phyloP scores from a whole-genome alignment of 495 filamentous ascomycete genomes.

The Hamigera avellanea region DNA sequence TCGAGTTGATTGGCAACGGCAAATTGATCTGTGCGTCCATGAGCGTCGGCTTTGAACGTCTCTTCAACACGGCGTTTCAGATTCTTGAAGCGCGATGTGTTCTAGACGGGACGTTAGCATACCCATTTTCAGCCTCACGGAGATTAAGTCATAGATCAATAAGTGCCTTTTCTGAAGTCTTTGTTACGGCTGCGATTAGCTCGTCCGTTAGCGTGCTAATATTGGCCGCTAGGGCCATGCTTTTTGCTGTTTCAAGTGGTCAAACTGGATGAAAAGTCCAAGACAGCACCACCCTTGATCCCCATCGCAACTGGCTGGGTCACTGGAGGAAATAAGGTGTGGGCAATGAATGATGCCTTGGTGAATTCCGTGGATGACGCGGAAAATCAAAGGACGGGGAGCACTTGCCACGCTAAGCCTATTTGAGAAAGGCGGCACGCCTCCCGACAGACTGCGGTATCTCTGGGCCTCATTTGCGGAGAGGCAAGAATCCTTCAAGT shows the following conservation, averaged over 20 bases:
- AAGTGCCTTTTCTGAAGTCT: constrained; percentile 25
- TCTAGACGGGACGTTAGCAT: constrained; percentile 34
- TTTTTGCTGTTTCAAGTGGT: not conserved
- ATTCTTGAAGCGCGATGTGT: constrained; percentile 13
- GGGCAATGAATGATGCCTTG: not conserved
- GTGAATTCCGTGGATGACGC: not conserved
- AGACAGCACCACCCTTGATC: not conserved
- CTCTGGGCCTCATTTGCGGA: too few relatives aligned
- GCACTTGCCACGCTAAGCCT: constrained; percentile 18
- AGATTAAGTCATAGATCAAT: not conserved
- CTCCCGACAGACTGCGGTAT: too few relatives aligned
- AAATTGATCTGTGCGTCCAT: constrained; percentile 78
- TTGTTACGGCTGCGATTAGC: constrained; percentile 21
- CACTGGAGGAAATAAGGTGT: not conserved
- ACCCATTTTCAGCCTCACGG: too few relatives aligned
- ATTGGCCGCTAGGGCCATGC: constrained; percentile 37
- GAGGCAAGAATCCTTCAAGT: not conserved
- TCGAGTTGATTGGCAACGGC: constrained; percentile 60
- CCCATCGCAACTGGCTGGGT: not conserved
- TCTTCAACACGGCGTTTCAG: constrained; percentile 20
- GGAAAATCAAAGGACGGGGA: too few relatives aligned
- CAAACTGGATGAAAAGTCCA: not conserved
- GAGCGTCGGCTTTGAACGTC: constrained; percentile 38
- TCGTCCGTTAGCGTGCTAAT: constrained; percentile 24
- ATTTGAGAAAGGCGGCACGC: constrained; percentile 15